These are phyloP conservation scores for Hygrophoropsis aurantiaca DNA, from an alignment of 768 basidiomycete genomes.

Conservation along the genomic window DNA sequence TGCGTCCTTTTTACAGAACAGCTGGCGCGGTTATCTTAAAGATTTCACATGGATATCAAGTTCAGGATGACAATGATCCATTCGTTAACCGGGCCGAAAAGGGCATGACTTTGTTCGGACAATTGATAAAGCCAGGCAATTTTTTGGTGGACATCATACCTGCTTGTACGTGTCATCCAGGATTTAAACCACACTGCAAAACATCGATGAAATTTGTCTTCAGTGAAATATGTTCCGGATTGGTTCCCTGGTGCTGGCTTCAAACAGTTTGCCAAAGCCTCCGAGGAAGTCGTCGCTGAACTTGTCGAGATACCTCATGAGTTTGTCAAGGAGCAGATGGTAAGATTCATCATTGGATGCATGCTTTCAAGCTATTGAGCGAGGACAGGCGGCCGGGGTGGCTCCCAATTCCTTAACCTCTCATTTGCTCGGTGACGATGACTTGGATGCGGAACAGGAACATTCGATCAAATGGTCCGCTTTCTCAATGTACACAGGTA, in stretches of 20 bases:
- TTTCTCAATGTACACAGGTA: slow-evolving; percentile 15
- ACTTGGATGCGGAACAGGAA: slow-evolving; percentile 8
- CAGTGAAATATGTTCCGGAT: slow-evolving; percentile 10
- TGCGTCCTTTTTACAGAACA: slow-evolving; percentile 20
- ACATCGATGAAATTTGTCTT: too few relatives aligned
- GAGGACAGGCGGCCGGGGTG: slow-evolving; percentile 8
- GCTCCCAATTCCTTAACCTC: slow-evolving; percentile 11
- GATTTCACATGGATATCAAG: slow-evolving; percentile 37
- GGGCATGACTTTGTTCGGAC: slow-evolving; percentile 15
- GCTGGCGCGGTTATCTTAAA: slow-evolving; percentile 33
- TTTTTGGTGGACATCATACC: slow-evolving; percentile 25
- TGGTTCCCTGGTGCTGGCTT: slow-evolving; percentile 40
- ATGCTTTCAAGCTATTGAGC: slow-evolving; percentile 11
- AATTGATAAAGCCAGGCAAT: slow-evolving; percentile 25
- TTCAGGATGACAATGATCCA: slow-evolving; percentile 29
- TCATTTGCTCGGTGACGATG: slow-evolving; percentile 6
- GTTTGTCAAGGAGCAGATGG: slow-evolving; percentile 24
- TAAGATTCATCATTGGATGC: slow-evolving; percentile 7
- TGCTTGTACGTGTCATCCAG: not conserved
- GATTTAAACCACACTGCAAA: too few relatives aligned
- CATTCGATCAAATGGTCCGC: slow-evolving; percentile 10
- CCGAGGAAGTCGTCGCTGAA: slow-evolving; percentile 16
- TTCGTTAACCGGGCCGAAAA: slow-evolving; percentile 27
- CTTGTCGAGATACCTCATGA: slow-evolving; percentile 29
- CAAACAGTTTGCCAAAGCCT: slow-evolving; percentile 22